Evolutionary conservation across 768 basidiomycete species (phyloP), one percentile per base, ranked within the genome.

Genomic region (Trametes sanguinea): DNA sequence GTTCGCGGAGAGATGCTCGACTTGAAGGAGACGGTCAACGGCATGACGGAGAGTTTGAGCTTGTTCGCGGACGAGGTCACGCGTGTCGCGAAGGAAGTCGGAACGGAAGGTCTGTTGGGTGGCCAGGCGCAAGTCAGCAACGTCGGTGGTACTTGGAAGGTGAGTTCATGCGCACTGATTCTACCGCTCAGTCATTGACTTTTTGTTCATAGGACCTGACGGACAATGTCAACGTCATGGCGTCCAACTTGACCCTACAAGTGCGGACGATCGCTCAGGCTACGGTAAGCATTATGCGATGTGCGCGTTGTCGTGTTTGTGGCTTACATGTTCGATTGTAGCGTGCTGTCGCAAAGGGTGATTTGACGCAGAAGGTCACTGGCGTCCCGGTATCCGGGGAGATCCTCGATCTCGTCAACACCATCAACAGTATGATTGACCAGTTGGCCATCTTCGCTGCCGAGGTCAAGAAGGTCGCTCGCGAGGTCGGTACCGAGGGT

Each of bases 401-500:
- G 77, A 96, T 98, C 80, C 79, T 96, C n/a, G 89, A 86, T 65
- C 80, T 99, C 66, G 95, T 97, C 52, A 94, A 95, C 76, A 98
- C 97, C 16, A 98, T 98, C 85, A 98, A 98, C 76, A 88, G 90
- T 74, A 87, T 87, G 86, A 86, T 87, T 68, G 86, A 85, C 66
- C 83, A 85, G 60, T 73, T 87, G 60, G 85, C 85, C 16, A 83
- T 85, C 67, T 90, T 89, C 72, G 88, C 87, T 51, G 82, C 84
- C 30, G 87, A 90, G 70, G 89, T 98, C 61, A 98, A 95, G 76
- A 92, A 96, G 71, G 96, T 99, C 56, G 97, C 97, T 2, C 80
- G 94, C 37, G 95, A 99, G 74, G 96, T 99, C 71, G 96, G 96
- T 48, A 98, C 96, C 13, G 95, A 98, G 71, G 96, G 97, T n/a